These are phyloP conservation scores for Aspergillus fischeri DNA, from an alignment of 2,329 filamentous ascomycete species.

Conservation along the genomic window DNA sequence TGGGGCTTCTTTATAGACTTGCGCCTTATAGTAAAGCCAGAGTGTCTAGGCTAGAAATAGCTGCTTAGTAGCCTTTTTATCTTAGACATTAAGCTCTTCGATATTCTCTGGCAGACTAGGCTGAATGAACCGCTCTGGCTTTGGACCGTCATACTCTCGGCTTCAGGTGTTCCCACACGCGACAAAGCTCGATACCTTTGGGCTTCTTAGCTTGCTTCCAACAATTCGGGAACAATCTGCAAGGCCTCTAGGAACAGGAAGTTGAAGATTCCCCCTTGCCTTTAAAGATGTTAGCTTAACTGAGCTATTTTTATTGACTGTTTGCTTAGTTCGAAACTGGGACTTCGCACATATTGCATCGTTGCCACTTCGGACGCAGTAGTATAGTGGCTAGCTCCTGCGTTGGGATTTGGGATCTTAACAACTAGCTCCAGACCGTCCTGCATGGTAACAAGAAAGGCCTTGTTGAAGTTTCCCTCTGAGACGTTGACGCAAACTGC, in stretches of 20 bases:
- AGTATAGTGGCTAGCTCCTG: conserved; percentile 1
- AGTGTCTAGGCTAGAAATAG: conserved; percentile 13
- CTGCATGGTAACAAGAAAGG: conserved; percentile 1
- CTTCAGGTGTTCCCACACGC: conserved; percentile 8
- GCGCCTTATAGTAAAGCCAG: conserved; percentile 15
- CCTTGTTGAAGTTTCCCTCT: conserved; percentile 6
- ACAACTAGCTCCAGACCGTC: conserved; percentile 2
- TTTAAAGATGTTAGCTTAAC: background rate
- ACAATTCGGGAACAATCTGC: conserved; percentile 3
- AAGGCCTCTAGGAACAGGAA: conserved; percentile 10
- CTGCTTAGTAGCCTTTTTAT: conserved; percentile 9
- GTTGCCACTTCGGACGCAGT: conserved; percentile 6
- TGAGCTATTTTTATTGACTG: background rate
- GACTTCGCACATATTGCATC: conserved; percentile 3
- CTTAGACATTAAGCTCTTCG: conserved; percentile 6
- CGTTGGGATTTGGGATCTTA: conserved; percentile 2
- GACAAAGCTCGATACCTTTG: conserved; percentile 6
- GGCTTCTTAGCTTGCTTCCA: conserved; percentile 8
- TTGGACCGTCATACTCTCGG: conserved; percentile 17
- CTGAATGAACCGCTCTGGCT: conserved; percentile 9
- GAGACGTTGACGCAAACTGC: conserved; percentile 4
- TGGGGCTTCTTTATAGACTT: conserved; percentile 10
- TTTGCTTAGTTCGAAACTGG: no score
- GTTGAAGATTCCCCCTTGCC: conserved; percentile 3
- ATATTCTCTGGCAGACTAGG: conserved; percentile 10